Percentiles rank a stretch among this genome's conserved stretches.
Evolutionary conservation across 2,329 filamentous ascomycete species (phyloP).

Genomic region (Fusarium falciforme): DNA sequence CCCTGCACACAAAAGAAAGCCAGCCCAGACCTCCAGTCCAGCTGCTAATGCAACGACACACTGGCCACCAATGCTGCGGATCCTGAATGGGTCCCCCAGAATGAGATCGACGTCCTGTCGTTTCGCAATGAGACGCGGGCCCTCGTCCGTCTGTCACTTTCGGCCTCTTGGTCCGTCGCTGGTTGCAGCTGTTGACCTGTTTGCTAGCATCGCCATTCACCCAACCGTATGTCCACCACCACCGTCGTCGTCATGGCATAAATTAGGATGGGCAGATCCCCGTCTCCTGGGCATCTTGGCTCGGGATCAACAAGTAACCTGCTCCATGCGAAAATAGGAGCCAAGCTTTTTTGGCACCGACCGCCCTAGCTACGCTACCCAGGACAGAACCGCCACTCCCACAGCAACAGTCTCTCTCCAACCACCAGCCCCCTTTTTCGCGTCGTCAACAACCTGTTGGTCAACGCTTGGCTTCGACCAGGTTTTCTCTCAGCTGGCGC

Average conservation of each 20-base stretch:
- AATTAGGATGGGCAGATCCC: conserved; percentile 36
- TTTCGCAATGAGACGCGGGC: conserved; percentile 7
- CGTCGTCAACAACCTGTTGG: conserved; percentile 8
- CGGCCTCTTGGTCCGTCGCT: conserved; percentile 25
- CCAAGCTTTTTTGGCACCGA: conserved; percentile 4
- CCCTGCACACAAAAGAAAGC: background rate
- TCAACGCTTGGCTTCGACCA: conserved; percentile 1
- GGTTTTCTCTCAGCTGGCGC: background rate
- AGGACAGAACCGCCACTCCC: conserved; percentile 22
- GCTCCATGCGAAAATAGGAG: background rate
- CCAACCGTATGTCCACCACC: conserved; percentile 15
- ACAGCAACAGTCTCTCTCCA: conserved; percentile 12
- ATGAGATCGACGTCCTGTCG: conserved; percentile 32
- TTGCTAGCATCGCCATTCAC: conserved; percentile 17
- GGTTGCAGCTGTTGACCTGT: conserved; percentile 14
- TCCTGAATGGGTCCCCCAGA: conserved; percentile 13
- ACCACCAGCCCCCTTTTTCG: conserved; percentile 20
- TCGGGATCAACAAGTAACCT: conserved; percentile 8
- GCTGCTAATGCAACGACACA: background rate
- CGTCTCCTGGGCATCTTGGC: conserved; percentile 10
- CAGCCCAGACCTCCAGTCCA: background rate
- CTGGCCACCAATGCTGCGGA: conserved; percentile 2
- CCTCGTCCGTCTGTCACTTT: conserved; percentile 13
- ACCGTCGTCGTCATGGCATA: conserved; percentile 33
- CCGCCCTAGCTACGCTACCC: background rate